These are phyloP conservation scores for Sugiyamaella qingdaonensis DNA, from an alignment of 805 yeast genomes.

Conservation along the genomic window DNA sequence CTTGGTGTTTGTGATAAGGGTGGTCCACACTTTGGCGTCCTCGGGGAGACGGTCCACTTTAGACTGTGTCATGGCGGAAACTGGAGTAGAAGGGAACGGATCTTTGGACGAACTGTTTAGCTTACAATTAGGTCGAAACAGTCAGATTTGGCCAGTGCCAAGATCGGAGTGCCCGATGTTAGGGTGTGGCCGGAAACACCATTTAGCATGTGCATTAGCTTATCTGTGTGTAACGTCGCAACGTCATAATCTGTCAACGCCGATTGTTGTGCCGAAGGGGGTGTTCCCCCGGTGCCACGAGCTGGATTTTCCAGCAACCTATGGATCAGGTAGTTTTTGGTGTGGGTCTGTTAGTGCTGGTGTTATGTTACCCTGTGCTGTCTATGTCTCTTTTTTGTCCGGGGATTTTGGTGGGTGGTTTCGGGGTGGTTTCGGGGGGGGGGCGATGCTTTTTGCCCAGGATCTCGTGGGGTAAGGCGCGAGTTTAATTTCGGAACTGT, in stretches of 20 bases:
- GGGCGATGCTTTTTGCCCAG: too few relatives aligned
- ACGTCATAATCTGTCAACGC: neutral
- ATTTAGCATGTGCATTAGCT: neutral
- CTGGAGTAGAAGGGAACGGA: neutral
- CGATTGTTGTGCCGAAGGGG: too few relatives aligned
- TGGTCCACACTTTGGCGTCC: conserved; percentile 46
- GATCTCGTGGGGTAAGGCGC: too few relatives aligned
- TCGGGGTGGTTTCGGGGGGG: too few relatives aligned
- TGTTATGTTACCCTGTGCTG: too few relatives aligned
- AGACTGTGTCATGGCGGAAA: neutral
- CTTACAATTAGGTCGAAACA: neutral
- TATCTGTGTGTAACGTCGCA: neutral
- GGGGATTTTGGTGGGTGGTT: too few relatives aligned
- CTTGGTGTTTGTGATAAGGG: conserved; percentile 49
- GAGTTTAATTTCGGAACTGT: too few relatives aligned
- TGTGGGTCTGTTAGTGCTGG: too few relatives aligned
- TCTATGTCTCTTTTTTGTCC: too few relatives aligned
- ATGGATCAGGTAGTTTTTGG: too few relatives aligned
- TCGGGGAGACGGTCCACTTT: conserved; percentile 13
- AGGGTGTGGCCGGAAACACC: neutral
- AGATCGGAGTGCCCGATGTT: neutral
- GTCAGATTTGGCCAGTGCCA: neutral
- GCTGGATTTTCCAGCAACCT: too few relatives aligned
- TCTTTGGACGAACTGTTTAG: neutral
- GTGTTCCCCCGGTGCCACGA: too few relatives aligned